These are phyloP conservation scores for Echinochloa phyllopogon DNA, from an alignment of 176 grass and related monocot species.

Conservation along the genomic window DNA sequence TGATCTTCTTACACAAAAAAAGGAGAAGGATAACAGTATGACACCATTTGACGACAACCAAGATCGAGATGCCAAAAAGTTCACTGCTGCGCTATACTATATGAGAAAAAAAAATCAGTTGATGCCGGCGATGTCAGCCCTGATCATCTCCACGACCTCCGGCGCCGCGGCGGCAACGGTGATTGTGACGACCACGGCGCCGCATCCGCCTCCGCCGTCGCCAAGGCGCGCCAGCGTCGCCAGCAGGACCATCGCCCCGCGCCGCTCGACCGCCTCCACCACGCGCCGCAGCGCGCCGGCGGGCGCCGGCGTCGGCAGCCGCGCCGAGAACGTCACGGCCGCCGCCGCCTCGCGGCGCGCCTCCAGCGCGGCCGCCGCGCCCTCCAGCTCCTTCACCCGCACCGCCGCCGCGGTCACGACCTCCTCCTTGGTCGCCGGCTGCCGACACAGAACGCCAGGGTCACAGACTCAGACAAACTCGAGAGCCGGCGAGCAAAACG, in stretches of 20 bases:
- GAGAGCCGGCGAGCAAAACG: not conserved
- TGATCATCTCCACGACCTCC: slow-evolving; percentile 43
- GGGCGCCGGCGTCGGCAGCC: slow-evolving; percentile 11
- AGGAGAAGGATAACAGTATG: not conserved
- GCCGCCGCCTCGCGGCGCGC: not conserved
- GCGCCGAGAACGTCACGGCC: not conserved
- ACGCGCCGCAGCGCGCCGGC: slow-evolving; percentile 19
- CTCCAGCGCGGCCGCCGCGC: slow-evolving; percentile 37
- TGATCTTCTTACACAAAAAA: not conserved
- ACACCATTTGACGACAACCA: not conserved
- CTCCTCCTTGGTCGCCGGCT: not conserved
- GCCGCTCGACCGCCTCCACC: slow-evolving; percentile 40
- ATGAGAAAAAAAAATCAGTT: not conserved
- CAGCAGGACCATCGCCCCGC: slow-evolving; percentile 37
- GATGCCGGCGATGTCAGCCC: slow-evolving; percentile 40
- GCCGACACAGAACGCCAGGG: not conserved
- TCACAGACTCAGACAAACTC: too few species aligned
- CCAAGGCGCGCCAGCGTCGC: slow-evolving; percentile 27
- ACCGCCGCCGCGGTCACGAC: slow-evolving; percentile 37
- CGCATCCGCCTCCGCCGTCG: not conserved
- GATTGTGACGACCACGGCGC: slow-evolving; percentile 22
- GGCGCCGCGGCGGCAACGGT: slow-evolving; percentile 34
- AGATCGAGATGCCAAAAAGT: not conserved
- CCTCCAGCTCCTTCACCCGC: slow-evolving; percentile 43
- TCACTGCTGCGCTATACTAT: not conserved